Evolutionary conservation across 2,329 filamentous ascomycete genomes (phyloP), one percentile per base, ranked within the genome.

Genomic region (Apiospora saccharicola): DNA sequence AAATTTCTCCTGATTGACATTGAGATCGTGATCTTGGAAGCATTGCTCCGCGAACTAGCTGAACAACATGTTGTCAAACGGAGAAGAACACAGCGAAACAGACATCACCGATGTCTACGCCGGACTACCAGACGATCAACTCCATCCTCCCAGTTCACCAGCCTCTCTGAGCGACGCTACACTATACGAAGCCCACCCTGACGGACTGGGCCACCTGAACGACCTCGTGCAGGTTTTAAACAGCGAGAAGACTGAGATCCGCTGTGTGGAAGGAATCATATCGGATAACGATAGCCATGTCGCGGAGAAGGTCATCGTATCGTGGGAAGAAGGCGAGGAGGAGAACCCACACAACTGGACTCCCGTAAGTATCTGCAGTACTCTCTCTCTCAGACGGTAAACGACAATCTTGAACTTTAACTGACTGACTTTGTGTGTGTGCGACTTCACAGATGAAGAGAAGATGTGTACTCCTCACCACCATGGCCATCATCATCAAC

Each of bases 401-500:
- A 13, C 22, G 8, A 13, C 30, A 5, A n/a, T 7, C 12, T 1
- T 34, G 7, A 3, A 2, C n/a, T 26, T 43, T 24, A 10, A 30
- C 22, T 24, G n/a, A 71, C 68, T n/a, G 22, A n/a, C 16, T n/a
- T 43, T 4, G 1, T 64, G 16, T 74, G 90, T 86, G 75, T 76
- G 69, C 89, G 85, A 76, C 93, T 93, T 78, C 0, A 41, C 37
- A 75, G 81, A 1, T 81, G 83, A 49, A 85, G 57, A 64, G 57
- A 24, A 41, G 12, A 10, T 22, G 34, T 10, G 57, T 93, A 7
- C 77, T 91, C 2, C 77, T 89, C 37, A 85, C 88, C 0, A 86
- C 87, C 1, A 89, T 90, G 81, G 79, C 88, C 74, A 85, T 87
- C 70, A 90, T 93, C 61, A 84, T 92, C 78, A 94, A 94, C 79